Base-by-base conservation (phyloP, 257 asterid genomes). In the Vinca minor region DNA sequence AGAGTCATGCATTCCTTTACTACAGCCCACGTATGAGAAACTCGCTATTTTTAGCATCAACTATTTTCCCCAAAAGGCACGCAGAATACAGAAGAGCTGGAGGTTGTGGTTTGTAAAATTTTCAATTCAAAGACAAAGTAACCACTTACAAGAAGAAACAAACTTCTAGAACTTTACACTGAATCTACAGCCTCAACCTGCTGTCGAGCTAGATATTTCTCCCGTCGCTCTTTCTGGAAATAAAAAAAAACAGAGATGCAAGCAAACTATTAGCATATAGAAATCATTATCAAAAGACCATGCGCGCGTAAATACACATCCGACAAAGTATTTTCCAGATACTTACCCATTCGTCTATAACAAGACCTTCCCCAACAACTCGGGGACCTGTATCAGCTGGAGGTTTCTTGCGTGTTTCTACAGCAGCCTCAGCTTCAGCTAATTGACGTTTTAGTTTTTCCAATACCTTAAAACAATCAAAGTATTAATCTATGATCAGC, bases 331-430 rank as follows among this genome's bases (percentile, higher is more conserved):
- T 38, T 26, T 35, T 52, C 42, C 20, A 13, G 31, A 18, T 57
- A 42, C 84, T 65, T 74, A 87, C 96, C 96, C 96, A 88, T 84
- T 88, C 95, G 73, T 85, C 95, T 42, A 86, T 86, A 17, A 86
- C 91, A 42, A 86, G 88, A 29, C 95, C 96, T 73, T 86, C 96
- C 34, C 93, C 95, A 12, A 80, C 83, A 26, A 78, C 82, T 47
- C 58, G 79, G n/a, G 91, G 87, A 25, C 87, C 85, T 18, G 87
- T 58, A 17, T 84, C 90, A 54, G 75, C 78, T 64, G 85, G 80
- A 71, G 88, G 85, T 78, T 89, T 89, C 73, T 83, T 84, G 62
- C 85, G 91, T 49, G 82, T 68, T 71, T 84, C 95, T 54, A 79
- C 1, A 8, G 85, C 96, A 76, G 89, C 80, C 64, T 89, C 96